A percentile compares a stretch with the other conserved stretches of the same genome.
phyloP scores from a whole-genome alignment of 208 protist genomes.

The Leishmania turanica region DNA sequence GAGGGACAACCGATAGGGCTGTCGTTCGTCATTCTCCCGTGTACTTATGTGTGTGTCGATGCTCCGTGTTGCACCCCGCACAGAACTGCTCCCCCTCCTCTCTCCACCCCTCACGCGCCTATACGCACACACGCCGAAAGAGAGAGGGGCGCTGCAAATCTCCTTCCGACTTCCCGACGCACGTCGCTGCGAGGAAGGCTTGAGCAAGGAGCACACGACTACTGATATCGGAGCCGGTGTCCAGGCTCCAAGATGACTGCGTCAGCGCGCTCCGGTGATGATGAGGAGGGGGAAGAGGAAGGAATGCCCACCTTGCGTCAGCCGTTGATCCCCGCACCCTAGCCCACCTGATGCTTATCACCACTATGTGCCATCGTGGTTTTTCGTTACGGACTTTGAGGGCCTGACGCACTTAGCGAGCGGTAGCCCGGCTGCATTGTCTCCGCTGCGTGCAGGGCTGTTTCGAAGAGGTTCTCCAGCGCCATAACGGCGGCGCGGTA shows the following conservation, averaged over 20 bases:
- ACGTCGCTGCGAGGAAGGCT: background rate
- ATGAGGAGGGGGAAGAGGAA: background rate
- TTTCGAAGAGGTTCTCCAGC: constrained; percentile 47
- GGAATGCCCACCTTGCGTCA: background rate
- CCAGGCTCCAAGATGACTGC: background rate
- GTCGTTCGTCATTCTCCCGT: background rate
- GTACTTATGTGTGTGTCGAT: background rate
- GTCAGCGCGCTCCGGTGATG: background rate
- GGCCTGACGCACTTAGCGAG: background rate
- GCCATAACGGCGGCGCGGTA: constrained; percentile 60
- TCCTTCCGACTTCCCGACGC: background rate
- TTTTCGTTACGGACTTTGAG: background rate
- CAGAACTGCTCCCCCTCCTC: too few relatives aligned
- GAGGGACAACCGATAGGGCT: too few relatives aligned
- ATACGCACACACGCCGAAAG: background rate
- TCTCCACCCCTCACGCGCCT: too few relatives aligned
- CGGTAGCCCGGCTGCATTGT: constrained; percentile 22
- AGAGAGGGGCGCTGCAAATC: background rate
- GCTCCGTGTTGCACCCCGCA: too few relatives aligned
- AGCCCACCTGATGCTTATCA: background rate
- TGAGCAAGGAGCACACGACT: background rate
- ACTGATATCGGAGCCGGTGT: background rate
- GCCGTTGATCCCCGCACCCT: background rate
- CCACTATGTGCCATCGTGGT: background rate
- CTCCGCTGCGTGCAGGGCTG: constrained; percentile 13